Base-by-base conservation (phyloP, 2,329 filamentous ascomycete genomes). In the Hypoxylon sp. region DNA sequence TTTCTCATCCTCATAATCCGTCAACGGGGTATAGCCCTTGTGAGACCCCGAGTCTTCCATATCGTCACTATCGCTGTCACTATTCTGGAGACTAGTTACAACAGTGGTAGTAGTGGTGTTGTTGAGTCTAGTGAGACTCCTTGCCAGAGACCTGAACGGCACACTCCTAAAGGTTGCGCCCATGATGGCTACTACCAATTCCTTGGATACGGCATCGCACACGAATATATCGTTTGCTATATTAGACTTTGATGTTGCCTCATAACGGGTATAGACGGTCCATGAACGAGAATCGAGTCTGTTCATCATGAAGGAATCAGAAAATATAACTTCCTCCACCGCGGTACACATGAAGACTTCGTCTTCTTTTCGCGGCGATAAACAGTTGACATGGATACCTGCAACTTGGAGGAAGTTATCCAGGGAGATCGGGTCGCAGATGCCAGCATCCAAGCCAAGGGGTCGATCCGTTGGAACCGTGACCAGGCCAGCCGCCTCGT, bases 401-500 rank as follows among this genome's bases (percentile, higher is more conserved):
- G 56, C 77, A 1, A 80, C 73, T 65, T 81, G 80, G 55, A 75
- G 69, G 63, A 80, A 79, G 5, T 36, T 62, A 41, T 82, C 80
- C 3, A 59, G 19, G 11, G 55, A 36, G 28, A 59, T 46, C 9
- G 55, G 55, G n/a, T 59, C 43, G 30, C 28, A 36, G 10, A 59
- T 38, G 5, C 43, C 43, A n/a, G 38, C 32, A 13, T 49, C 43
- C 32, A 59, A 13, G 66, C 60, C 21, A 79, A 66, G 13, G 60
- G 63, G 6, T 65, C 23, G 45, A 77, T 75, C 2, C 2, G n/a
- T 45, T 77, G 53, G 74, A 70, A 76, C 4, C 52, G 73, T 48
- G 5, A 79, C 73, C 1, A 56, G 55, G 3, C 75, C 78, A 5
- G 77, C 78, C 1, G 74, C 74, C 48, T 78, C 73, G 25, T 68